Conservation (phyloP, 2,329 filamentous ascomycete genomes). For the Cyphellophora europaea region DNA sequence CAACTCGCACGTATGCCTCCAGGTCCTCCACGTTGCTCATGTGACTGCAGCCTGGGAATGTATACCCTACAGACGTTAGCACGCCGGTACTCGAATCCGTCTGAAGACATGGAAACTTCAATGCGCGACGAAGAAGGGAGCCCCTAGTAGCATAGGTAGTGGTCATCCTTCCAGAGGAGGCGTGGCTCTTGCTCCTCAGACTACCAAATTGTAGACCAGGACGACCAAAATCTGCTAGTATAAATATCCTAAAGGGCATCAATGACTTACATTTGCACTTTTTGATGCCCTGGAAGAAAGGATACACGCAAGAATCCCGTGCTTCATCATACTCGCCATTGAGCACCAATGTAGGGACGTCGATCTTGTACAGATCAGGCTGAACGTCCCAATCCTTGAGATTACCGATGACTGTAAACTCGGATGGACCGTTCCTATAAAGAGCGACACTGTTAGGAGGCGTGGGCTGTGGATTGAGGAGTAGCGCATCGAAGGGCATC, state of each 20-base stretch:
- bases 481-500: not conserved
- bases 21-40: constrained; percentile 30
- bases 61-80: too few species aligned
- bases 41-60: constrained; percentile 19
- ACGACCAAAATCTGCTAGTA: too few species aligned
- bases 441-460: not conserved
- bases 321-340: constrained; percentile 32
- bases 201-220: too few species aligned
- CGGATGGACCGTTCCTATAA: constrained; percentile 27
- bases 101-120: too few species aligned
- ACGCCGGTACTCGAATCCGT: too few species aligned
- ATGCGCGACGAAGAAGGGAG: too few species aligned
- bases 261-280: constrained; percentile 35
- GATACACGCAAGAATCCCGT: constrained; percentile 11
- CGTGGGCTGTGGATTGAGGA: constrained; percentile 2
- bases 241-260: too few species aligned
- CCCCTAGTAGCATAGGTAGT: too few species aligned
- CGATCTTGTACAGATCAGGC: constrained; percentile 26
- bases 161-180: too few species aligned
- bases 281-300: constrained; percentile 21
- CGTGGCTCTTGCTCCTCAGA: too few species aligned
- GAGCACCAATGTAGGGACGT: constrained; percentile 29
- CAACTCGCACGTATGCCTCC: constrained; percentile 25
- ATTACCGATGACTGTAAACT: constrained; percentile 31
- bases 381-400: constrained; percentile 31